Evolutionary conservation across 2,329 filamentous ascomycete species (phyloP).

Genomic region (Cadophora sp.): DNA sequence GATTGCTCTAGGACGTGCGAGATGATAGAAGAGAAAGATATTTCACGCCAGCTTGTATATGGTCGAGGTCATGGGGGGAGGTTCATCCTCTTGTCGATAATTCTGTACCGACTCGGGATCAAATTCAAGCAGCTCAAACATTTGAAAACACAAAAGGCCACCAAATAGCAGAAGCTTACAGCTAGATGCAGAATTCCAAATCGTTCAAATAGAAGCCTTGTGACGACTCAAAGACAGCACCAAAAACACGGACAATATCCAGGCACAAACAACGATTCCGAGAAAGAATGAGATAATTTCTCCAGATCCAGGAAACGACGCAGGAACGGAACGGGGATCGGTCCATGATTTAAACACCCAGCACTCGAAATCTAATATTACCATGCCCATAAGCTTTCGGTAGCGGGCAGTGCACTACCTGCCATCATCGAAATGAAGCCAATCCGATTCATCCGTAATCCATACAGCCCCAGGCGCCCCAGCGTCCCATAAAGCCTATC

Average conservation of each 20-base stretch:
- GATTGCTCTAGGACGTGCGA: neutral
- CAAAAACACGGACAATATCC: neutral
- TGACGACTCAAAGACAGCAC: neutral
- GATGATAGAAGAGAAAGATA: neutral
- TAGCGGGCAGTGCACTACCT: neutral
- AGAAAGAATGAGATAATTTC: slow-evolving; percentile 3
- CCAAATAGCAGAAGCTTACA: neutral
- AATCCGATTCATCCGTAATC: neutral
- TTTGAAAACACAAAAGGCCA: neutral
- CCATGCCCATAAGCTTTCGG: neutral
- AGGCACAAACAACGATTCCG: neutral
- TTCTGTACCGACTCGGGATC: neutral
- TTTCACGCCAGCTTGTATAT: neutral
- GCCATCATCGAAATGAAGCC: neutral
- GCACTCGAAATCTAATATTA: neutral
- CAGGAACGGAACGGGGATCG: neutral
- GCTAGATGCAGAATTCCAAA: neutral
- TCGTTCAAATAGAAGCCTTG: no score
- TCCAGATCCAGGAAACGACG: neutral
- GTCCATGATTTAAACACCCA: neutral
- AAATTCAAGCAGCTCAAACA: neutral
- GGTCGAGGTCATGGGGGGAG: neutral
- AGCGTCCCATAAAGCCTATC: neutral
- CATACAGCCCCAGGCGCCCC: neutral
- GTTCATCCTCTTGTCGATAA: neutral